A percentile compares a stretch with the other conserved stretches of the same genome.
phyloP scores from a whole-genome alignment of 2,329 filamentous ascomycete genomes.

The Arthroderma sp. region DNA sequence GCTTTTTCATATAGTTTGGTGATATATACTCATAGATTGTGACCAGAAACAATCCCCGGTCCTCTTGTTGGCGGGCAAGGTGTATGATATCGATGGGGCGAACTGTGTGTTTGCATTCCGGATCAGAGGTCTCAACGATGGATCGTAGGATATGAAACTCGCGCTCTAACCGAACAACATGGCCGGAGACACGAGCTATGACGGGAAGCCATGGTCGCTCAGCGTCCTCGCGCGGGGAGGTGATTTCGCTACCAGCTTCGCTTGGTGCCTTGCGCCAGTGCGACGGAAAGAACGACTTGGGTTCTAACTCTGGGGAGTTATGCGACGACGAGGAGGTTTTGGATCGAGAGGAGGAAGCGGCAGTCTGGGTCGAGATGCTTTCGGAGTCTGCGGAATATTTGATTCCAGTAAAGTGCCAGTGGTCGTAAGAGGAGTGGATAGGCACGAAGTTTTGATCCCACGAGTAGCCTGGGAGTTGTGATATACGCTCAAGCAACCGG shows the following conservation, averaged over 20 bases:
- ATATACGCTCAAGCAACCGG: constrained; percentile 59
- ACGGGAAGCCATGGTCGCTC: constrained; percentile 47
- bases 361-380: constrained; percentile 9
- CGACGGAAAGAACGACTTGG: constrained; percentile 30
- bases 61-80: constrained; percentile 54
- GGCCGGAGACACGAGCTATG: constrained; percentile 69
- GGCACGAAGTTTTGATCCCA: constrained; percentile 55
- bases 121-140: constrained; percentile 59
- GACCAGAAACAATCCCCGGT: constrained; percentile 60
- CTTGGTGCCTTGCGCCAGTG: constrained; percentile 43
- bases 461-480: constrained; percentile 60
- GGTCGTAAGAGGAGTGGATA: constrained; percentile 60
- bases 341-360: constrained; percentile 36
- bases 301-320: constrained; percentile 33
- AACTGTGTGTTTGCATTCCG: constrained; percentile 61
- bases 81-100: constrained; percentile 69
- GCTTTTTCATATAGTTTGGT: constrained; percentile 55
- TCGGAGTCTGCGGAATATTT: constrained; percentile 44
- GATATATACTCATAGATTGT: constrained; percentile 73
- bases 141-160: constrained; percentile 73
- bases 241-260: constrained; percentile 35
- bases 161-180: constrained; percentile 71
- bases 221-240: constrained; percentile 29
- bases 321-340: constrained; percentile 33
- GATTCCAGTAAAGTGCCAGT: constrained; percentile 63